Base-by-base conservation (phyloP, 805 yeast species). In the Wickerhamiella nectarea region DNA sequence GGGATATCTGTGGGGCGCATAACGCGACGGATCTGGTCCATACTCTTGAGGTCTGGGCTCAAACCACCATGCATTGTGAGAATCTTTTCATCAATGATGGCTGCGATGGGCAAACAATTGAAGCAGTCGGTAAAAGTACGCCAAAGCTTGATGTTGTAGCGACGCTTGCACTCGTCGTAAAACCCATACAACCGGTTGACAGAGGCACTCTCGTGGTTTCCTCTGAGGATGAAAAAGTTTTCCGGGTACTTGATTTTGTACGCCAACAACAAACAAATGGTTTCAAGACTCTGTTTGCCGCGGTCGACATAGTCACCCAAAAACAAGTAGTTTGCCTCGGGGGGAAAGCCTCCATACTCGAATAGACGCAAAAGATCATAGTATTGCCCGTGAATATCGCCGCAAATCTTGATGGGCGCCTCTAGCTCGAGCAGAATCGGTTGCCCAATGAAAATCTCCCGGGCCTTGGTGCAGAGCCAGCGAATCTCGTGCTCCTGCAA, bases 1-100 rank as follows among this genome's bases (percentile, higher is more conserved):
- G 98, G 98, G 55, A 89, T 86, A 71, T 89, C 98, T 34, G 98
- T 89, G 53, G 98, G 98, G 69, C 98, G 80, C 97, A 87, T 89
- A 50, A 89, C 94, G 63, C 96, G 78, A 71, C 97, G 81, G 60
- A 89, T 91, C 67, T 89, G 97, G 64, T 91, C 97, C 97, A 89
- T 89, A 49, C 94, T 76, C 69, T 87, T 91, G 63, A 89, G 75
- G 68, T 89, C 97, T 38, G 98, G 98, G 35, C 95, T 82, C 57
- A 89, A 72, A 50, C 98, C 98, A 59, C 98, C 98, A 67, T 89
- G 98, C 97, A 91, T 89, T 53, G 96, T 84, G 65, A 89, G 87
- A 64, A 89, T 91, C 69, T 89, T 87, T 65, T 89, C 97, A 64
- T 89, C 98, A 56, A 89, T 84, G 56, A 91, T 89, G 45, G 97